phyloP scores from a whole-genome alignment of 2,329 filamentous ascomycete genomes.

The Diatrype stigma region DNA sequence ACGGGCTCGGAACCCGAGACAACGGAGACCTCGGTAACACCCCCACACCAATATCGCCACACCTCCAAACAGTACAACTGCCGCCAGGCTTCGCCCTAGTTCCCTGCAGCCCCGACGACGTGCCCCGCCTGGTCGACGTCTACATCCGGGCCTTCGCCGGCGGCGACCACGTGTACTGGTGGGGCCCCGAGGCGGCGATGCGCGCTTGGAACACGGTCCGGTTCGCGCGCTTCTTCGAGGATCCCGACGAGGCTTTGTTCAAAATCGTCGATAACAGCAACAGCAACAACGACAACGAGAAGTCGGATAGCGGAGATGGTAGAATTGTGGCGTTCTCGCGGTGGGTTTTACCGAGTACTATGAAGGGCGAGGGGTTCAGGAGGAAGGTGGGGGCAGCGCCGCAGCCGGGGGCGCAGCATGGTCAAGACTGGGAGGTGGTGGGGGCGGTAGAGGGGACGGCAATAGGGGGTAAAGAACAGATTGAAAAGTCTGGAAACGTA shows the following conservation, averaged over 20 bases:
- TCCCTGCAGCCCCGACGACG: constrained; percentile 8
- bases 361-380: constrained; percentile 8
- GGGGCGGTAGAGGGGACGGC: constrained; percentile 1
- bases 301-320: background rate
- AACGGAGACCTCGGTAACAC: background rate
- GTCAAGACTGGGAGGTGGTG: background rate
- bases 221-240: constrained; percentile 20
- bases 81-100: constrained; percentile 2
- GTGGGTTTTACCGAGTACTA: constrained; percentile 18
- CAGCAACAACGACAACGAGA: background rate
- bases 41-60: background rate
- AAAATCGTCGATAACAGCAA: constrained; percentile 20
- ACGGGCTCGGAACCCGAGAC: no score
- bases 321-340: constrained; percentile 21
- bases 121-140: constrained; percentile 9
- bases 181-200: constrained; percentile 20
- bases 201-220: constrained; percentile 19
- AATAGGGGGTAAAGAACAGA: no score
- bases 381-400: background rate
- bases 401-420: background rate
- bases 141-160: constrained; percentile 22
- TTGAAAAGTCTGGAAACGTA: no score
- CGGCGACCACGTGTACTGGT: constrained; percentile 25
- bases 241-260: constrained; percentile 22
- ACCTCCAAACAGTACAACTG: background rate